Base-by-base conservation (phyloP, 768 basidiomycete species). In the Rhizopogon roseolus region DNA sequence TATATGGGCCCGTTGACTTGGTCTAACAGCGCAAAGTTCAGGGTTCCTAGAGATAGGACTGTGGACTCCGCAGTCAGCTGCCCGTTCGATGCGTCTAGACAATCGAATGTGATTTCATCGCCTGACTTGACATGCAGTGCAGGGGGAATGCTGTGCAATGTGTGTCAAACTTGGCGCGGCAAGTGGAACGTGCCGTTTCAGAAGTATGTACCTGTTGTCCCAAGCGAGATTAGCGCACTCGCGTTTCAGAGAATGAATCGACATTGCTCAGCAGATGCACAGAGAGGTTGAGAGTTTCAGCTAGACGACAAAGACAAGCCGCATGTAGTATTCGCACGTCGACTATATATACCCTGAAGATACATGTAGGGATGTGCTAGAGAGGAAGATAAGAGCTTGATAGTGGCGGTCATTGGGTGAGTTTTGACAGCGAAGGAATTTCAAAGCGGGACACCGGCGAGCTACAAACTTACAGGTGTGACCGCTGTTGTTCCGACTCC, bases 71-170 rank as follows among this genome's bases (percentile, higher is more conserved):
- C 61, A 1, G 73, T 77, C 53, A 85, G 71, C 64, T 85, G 81
- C 1, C 81, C 81, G 57, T 83, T 84, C 25, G 82, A 82, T 2
- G 76, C 82, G 61, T 85, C 82, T n/a, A 82, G 72, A 56, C 82
- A 85, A 60, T 82, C 80, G 59, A 84, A 82, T 25, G 73, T 71
- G 55, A 85, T 70, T 4, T 72, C 76, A 3, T 80, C 77, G 14
- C 82, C 83, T 2, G 82, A 84, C 41, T 73, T 55, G 45, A 85
- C 62, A 13, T 62, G 74, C 29, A 81, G 57, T 16, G 73, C 73
- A 0, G 83, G 83, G 13, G 74, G 71, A 40, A 85, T 81, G 56
- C 82, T 84, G 43, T 1, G 19, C 14, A 25, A 3, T 40, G 19
- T 7, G 16, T 11, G 34, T 29, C 19, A 46, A 16, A 37, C 2